phyloP scores from a whole-genome alignment of 768 basidiomycete species.

The Boletus bicolor region DNA sequence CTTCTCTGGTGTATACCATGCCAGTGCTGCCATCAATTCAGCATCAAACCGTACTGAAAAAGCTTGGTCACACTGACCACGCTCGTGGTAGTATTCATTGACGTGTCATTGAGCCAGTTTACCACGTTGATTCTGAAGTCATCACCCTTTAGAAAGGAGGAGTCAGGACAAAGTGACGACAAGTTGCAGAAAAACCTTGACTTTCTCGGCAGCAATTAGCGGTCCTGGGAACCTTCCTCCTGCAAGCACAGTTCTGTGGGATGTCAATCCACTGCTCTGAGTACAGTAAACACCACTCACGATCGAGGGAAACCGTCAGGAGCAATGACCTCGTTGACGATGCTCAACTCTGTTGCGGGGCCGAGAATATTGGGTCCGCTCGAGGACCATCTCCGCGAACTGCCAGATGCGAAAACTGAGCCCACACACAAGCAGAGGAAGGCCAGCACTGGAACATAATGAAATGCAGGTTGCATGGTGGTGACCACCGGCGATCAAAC shows the following conservation, averaged over 20 bases:
- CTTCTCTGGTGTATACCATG: constrained; percentile 47
- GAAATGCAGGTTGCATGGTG: neutral
- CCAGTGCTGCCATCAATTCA: constrained; percentile 43
- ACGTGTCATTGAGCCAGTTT: constrained; percentile 41
- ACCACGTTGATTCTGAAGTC: constrained; percentile 43
- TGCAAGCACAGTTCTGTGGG: constrained; percentile 38
- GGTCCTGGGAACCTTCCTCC: constrained; percentile 45
- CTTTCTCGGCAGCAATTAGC: constrained; percentile 40
- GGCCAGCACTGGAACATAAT: neutral
- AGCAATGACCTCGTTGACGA: constrained; percentile 39
- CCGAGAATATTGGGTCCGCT: constrained; percentile 12
- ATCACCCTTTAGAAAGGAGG: constrained; percentile 31
- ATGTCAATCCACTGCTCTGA: neutral
- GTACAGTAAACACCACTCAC: constrained; percentile 24
- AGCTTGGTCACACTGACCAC: constrained; percentile 36
- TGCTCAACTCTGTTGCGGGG: constrained; percentile 25
- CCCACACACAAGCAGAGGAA: neutral
- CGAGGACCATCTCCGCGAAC: neutral
- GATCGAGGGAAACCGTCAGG: constrained; percentile 46
- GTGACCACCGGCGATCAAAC: neutral
- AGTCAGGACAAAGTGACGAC: neutral
- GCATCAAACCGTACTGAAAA: neutral
- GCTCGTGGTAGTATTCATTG: constrained; percentile 49
- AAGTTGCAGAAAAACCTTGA: neutral
- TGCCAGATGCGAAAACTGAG: neutral